A percentile compares a stretch with the other conserved stretches of the same genome.
Evolutionary conservation across 1,284 basidiomycete species (phyloP).

Genomic region (Testicularia cyperi): DNA sequence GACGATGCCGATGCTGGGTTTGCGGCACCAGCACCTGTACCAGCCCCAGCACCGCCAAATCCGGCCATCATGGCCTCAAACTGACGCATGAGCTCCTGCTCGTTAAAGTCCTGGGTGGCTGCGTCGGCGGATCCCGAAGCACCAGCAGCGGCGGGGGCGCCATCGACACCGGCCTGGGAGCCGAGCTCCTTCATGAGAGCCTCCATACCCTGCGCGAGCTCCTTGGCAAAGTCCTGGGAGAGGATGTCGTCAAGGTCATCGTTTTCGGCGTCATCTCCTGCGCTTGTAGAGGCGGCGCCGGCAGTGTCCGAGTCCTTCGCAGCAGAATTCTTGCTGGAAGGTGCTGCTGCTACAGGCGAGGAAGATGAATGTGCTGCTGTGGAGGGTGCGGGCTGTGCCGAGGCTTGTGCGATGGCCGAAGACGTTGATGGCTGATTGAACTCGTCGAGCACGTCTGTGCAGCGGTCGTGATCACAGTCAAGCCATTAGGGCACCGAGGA

Average conservation of each 20-base stretch:
- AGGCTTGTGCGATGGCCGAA: slow-evolving; percentile 31
- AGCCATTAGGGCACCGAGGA: no score
- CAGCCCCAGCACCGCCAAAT: slow-evolving; percentile 24
- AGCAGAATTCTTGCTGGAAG: not conserved
- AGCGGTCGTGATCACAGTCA: not conserved
- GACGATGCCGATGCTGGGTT: not conserved
- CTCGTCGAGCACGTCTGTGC: slow-evolving; percentile 67
- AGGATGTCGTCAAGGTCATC: slow-evolving; percentile 48
- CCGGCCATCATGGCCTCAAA: slow-evolving; percentile 57
- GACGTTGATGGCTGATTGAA: slow-evolving; percentile 50
- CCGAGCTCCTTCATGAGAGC: slow-evolving; percentile 73
- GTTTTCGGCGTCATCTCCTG: slow-evolving; percentile 3
- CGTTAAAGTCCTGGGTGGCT: slow-evolving; percentile 23
- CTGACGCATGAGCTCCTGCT: slow-evolving; percentile 57
- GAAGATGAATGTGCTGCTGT: not conserved
- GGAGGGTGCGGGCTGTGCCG: slow-evolving; percentile 35
- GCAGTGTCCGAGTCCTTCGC: not conserved
- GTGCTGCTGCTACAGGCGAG: no score
- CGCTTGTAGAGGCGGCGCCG: not conserved
- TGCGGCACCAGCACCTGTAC: slow-evolving; percentile 1
- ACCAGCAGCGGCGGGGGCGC: slow-evolving; percentile 12
- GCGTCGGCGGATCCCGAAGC: slow-evolving; percentile 3
- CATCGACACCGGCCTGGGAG: slow-evolving; percentile 13
- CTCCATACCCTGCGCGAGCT: slow-evolving; percentile 81
- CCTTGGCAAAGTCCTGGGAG: slow-evolving; percentile 68